A percentile compares a stretch with the other conserved stretches of the same genome.
phyloP scores from a whole-genome alignment of 2,329 filamentous ascomycete species.

The Arthroderma sp. region DNA sequence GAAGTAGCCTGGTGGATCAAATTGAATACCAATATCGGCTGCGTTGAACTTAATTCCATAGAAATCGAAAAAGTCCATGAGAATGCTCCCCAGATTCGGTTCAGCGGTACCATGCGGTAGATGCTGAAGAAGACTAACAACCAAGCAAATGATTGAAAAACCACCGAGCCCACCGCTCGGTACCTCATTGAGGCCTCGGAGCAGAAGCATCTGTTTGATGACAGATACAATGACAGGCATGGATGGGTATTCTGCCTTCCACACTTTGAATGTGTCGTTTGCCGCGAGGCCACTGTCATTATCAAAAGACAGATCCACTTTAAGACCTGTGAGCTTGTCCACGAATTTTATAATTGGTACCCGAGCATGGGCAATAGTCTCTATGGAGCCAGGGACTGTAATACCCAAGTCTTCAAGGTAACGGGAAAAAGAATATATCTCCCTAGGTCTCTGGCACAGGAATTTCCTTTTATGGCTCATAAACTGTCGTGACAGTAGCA shows the following conservation, averaged over 20 bases:
- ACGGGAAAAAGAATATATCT: constrained; percentile 49
- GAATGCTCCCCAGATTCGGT: constrained; percentile 61
- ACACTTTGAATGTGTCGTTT: constrained; percentile 63
- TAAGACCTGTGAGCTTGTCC: constrained; percentile 62
- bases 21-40: constrained; percentile 54
- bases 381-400: constrained; percentile 44
- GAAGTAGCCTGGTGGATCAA: constrained; percentile 62
- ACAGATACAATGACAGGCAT: constrained; percentile 79
- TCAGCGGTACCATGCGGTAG: constrained; percentile 57
- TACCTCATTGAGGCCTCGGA: constrained; percentile 85
- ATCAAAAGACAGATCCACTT: constrained; percentile 90
- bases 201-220: constrained; percentile 83
- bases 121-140: constrained; percentile 75
- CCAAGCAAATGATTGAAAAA: constrained; percentile 85
- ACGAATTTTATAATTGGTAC: constrained; percentile 89
- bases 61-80: constrained; percentile 78
- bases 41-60: constrained; percentile 77
- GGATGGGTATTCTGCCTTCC: constrained; percentile 66
- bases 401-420: constrained; percentile 47
- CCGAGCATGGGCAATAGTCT: constrained; percentile 60
- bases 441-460: constrained; percentile 38
- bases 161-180: constrained; percentile 83
- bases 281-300: constrained; percentile 71
- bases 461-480: constrained; percentile 39
- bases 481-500: constrained; percentile 54